Percentiles rank a stretch among this genome's conserved stretches.
Evolutionary conservation across 2,329 filamentous ascomycete species (phyloP).

Genomic region (Phyllosticta capitalensis): DNA sequence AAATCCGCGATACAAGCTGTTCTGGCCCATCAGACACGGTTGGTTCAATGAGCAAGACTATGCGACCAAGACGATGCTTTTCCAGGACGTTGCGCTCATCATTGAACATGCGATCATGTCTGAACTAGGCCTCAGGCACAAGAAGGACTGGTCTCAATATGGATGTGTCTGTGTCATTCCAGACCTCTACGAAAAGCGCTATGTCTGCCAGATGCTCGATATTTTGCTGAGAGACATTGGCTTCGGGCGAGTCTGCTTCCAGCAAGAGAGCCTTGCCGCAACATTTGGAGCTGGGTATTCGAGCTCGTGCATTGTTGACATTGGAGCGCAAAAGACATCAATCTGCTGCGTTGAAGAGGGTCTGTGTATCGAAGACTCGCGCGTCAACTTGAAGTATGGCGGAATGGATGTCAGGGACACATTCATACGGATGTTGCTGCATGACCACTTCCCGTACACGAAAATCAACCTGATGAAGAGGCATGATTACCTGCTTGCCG

Average conservation of each 20-base stretch:
- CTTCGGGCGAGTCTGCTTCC: conserved; percentile 82
- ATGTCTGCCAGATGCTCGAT: conserved; percentile 75
- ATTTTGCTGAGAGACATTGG: conserved; percentile 84
- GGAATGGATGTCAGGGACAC: conserved; percentile 88
- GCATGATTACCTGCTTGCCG: conserved; percentile 86
- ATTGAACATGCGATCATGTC: conserved; percentile 76
- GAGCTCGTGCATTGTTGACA: conserved; percentile 87
- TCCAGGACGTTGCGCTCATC: conserved; percentile 78
- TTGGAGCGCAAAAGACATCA: conserved; percentile 94
- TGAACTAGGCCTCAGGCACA: conserved; percentile 70
- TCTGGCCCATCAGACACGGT: conserved; percentile 82
- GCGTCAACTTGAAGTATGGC: conserved; percentile 90
- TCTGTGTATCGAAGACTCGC: conserved; percentile 86
- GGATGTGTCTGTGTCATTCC: conserved; percentile 96
- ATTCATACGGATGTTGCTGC: conserved; percentile 96
- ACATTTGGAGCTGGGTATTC: conserved; percentile 94
- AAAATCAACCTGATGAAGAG: conserved; percentile 86
- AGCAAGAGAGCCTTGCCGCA: conserved; percentile 90
- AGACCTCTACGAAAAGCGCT: conserved; percentile 89
- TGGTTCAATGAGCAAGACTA: conserved; percentile 91
- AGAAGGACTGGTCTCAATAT: conserved; percentile 79
- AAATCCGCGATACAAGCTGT: conserved; percentile 78
- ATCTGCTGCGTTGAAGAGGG: conserved; percentile 96
- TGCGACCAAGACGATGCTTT: conserved; percentile 64
- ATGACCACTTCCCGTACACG: conserved; percentile 88